A percentile compares a stretch with the other conserved stretches of the same genome.
Conservation (phyloP, 164 flowering plant species). For the Vitis riparia region DNA sequence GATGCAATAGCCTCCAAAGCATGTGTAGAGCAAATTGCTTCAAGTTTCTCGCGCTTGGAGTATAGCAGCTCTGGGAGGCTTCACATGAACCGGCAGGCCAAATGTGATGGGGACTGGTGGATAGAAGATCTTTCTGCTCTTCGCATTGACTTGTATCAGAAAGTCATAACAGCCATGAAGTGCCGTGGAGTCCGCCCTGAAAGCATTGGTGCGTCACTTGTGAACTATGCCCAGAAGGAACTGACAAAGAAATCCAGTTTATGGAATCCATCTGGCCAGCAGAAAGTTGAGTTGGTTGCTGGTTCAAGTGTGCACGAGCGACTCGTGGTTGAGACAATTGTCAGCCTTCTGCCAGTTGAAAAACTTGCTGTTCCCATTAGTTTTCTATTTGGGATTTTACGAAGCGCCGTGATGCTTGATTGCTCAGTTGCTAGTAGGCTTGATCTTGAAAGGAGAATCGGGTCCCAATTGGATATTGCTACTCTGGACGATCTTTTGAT, state of each 20-base stretch:
- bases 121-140: constrained; percentile 82
- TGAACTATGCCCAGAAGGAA: constrained; percentile 77
- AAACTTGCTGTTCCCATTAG: constrained; percentile 61
- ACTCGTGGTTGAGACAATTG: constrained; percentile 72
- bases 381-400: constrained; percentile 72
- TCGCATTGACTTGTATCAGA: constrained; percentile 70
- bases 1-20: constrained; percentile 93
- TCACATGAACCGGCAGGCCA: constrained; percentile 66
- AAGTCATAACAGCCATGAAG: constrained; percentile 80
- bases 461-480: constrained; percentile 74
- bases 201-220: constrained; percentile 81
- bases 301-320: constrained; percentile 45
- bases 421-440: constrained; percentile 62
- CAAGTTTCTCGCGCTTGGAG: constrained; percentile 84
- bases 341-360: constrained; percentile 73
- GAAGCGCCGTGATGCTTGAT: constrained; percentile 71
- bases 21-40: constrained; percentile 87
- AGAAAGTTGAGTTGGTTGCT: constrained; percentile 40
- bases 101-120: constrained; percentile 88
- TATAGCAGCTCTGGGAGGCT: constrained; percentile 91
- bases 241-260: constrained; percentile 57
- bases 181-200: constrained; percentile 87
- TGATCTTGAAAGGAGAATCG: constrained; percentile 85
- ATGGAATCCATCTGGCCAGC: constrained; percentile 52
- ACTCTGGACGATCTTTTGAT: constrained; percentile 83